These are phyloP conservation scores for Triticum timopheevii DNA, from an alignment of 176 grass and related monocot species.

Conservation along the genomic window DNA sequence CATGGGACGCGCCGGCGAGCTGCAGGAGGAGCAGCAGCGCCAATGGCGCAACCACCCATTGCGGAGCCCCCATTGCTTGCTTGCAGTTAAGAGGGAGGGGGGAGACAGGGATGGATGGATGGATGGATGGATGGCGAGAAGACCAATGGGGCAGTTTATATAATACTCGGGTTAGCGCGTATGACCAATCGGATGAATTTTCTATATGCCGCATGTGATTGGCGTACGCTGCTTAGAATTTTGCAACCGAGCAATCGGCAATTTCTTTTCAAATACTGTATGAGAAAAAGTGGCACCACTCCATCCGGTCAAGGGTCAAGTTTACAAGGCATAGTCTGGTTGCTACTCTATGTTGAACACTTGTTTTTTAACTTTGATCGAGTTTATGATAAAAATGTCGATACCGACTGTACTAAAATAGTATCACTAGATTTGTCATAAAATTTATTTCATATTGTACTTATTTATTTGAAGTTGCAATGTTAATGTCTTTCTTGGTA, in stretches of 20 bases:
- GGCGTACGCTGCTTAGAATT: neutral
- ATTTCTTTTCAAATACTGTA: neutral
- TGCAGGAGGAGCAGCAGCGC: constrained; percentile 10
- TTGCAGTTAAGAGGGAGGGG: neutral
- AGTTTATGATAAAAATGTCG: neutral
- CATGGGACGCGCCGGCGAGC: neutral
- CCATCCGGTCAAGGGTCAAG: no score
- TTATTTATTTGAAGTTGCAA: no score
- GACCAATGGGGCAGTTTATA: constrained; percentile 5
- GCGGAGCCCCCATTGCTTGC: neutral
- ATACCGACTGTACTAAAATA: no score
- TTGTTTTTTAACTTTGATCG: neutral
- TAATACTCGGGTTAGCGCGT: constrained; percentile 12
- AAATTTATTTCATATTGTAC: no score
- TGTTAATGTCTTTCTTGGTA: no score
- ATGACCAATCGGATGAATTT: neutral
- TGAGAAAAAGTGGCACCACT: neutral
- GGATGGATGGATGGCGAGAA: constrained; percentile 13
- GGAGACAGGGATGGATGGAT: constrained; percentile 10
- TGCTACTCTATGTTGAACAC: neutral
- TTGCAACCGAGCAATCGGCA: neutral
- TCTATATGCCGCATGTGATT: neutral
- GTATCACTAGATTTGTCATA: no score
- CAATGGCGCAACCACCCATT: neutral
- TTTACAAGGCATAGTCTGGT: neutral